Conservation (phyloP, 1,284 basidiomycete species). For the Trichosporon sp. region DNA sequence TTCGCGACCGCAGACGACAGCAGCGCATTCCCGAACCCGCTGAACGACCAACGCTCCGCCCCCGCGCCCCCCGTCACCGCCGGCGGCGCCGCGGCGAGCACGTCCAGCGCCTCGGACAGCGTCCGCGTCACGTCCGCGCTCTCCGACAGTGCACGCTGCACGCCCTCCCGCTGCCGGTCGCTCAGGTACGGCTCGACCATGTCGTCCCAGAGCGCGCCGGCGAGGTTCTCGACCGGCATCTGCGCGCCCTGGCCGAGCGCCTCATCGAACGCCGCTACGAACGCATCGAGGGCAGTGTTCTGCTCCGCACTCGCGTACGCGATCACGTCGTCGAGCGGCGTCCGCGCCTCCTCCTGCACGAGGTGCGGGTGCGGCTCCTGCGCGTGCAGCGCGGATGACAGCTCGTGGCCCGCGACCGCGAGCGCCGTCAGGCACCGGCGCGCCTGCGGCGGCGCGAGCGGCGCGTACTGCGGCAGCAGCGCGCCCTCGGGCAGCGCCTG, state of each 20-base stretch:
- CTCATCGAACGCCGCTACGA: constrained; percentile 22
- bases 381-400: constrained; percentile 19
- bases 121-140: constrained; percentile 14
- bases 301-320: constrained; percentile 24
- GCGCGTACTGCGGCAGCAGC: constrained; percentile 25
- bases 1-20: constrained; percentile 34
- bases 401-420: constrained; percentile 26
- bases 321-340: background rate
- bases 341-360: constrained; percentile 4
- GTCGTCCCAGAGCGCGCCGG: constrained; percentile 27
- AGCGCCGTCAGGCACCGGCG: constrained; percentile 30
- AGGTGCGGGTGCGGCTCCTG: constrained; percentile 21
- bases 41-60: constrained; percentile 22
- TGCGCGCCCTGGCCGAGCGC: constrained; percentile 18
- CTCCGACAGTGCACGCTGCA: constrained; percentile 28
- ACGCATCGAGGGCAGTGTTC: constrained; percentile 33
- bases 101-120: constrained; percentile 27
- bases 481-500: constrained; percentile 29
- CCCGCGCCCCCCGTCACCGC: background rate
- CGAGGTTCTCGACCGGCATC: constrained; percentile 26
- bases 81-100: constrained; percentile 18
- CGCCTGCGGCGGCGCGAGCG: constrained; percentile 26
- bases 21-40: constrained; percentile 43
- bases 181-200: constrained; percentile 28
- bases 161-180: constrained; percentile 20